Base-by-base conservation (phyloP, 192 early-diverging fungal species). In the Gorgonomyces haynaldii region DNA sequence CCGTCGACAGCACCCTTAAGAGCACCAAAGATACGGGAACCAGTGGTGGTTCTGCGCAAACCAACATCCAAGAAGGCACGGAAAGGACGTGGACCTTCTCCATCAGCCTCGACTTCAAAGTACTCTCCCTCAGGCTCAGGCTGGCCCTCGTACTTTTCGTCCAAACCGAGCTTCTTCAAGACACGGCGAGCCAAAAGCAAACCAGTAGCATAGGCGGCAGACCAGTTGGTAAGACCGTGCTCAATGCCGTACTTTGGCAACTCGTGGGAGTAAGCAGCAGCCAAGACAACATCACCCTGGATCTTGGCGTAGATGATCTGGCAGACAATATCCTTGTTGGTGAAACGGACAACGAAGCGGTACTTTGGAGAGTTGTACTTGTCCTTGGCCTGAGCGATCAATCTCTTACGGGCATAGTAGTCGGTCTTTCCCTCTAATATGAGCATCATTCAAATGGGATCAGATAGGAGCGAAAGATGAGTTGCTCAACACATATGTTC, bases 301-400 rank as follows among this genome's bases (percentile, higher is more conserved):
- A 98, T 81, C 84, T 96, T 95, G 70, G 95, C 85, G 79, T 93
- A 95, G 46, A 96, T 79, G 55, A 98, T 79, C 78, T 98, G 95
- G 78, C 81, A 83, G 67, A 96, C 77, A 49, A 96, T 76, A 77
- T 96, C 91, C 53, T 75, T 82, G 89, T 95, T 95, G 81, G 95
- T 96, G 88, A 98, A 84, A 52, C 95, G 91, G 54, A 98, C 95
- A 62, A 96, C 91, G 60, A 98, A 71, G 64, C 95, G 82, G 86
- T 96, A 98, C 85, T 98, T 98, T 70, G 92, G 92, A 47, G 91
- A 86, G 85, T 98, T 98, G 89, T 98, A 98, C 81, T 96, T 98
- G 88, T 96, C 94, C 88, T 98, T 98, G 58, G 95, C 95, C 78
- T 98, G 95, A 63, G 83, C 77, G n/a, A 96, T 83, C 53, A 98